phyloP scores from a whole-genome alignment of 2,329 filamentous ascomycete species.

The Ambrosiella cleistominuta region DNA sequence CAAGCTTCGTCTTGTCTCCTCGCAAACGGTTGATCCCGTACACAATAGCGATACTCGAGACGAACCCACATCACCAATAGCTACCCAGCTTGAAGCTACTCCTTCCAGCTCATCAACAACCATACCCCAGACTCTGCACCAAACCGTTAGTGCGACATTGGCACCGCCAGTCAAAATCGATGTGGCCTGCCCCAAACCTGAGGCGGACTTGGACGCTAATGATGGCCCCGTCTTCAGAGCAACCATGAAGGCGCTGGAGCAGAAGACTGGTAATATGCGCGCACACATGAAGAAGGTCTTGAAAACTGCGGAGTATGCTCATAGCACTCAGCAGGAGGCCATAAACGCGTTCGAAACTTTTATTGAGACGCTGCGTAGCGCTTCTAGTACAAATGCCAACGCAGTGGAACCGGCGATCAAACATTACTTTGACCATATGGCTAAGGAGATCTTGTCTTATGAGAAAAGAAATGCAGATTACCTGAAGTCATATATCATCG shows the following conservation, averaged over 20 bases:
- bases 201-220: constrained; percentile 72
- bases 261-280: constrained; percentile 91
- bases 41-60: constrained; percentile 49
- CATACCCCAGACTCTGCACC: constrained; percentile 16
- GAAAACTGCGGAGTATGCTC: constrained; percentile 79
- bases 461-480: constrained; percentile 71
- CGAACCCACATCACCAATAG: constrained; percentile 37
- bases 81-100: constrained; percentile 21
- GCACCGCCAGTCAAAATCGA: constrained; percentile 55
- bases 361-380: constrained; percentile 71
- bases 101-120: constrained; percentile 11
- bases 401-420: constrained; percentile 94
- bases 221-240: constrained; percentile 92
- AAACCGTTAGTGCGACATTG: background rate
- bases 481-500: constrained; percentile 84
- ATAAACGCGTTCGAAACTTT: constrained; percentile 75
- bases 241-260: constrained; percentile 88
- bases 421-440: constrained; percentile 96
- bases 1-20: constrained; percentile 66
- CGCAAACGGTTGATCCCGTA: constrained; percentile 70
- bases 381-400: constrained; percentile 78
- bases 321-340: constrained; percentile 60
- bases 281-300: constrained; percentile 89
- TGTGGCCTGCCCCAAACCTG: constrained; percentile 67
- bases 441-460: constrained; percentile 72